A percentile compares a stretch with the other conserved stretches of the same genome.
These are phyloP conservation scores for Komagataella pastoris DNA, from an alignment of 805 yeast species.

Conservation along the genomic window DNA sequence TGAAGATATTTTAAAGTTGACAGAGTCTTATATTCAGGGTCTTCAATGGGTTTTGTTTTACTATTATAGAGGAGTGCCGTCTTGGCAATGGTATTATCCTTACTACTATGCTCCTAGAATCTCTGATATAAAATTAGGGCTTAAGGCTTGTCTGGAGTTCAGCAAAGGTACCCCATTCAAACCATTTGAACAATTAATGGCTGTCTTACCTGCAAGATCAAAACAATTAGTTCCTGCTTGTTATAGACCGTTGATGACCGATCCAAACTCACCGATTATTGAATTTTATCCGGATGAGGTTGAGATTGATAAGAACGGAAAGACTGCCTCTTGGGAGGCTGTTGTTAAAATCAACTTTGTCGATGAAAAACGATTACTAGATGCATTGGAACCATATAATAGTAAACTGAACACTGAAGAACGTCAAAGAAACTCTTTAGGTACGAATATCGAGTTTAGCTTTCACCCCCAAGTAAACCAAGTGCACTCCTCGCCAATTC, in stretches of 20 bases:
- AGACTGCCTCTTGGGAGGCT: constrained; percentile 96
- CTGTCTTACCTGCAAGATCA: constrained; percentile 92
- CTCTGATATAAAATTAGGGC: constrained; percentile 69
- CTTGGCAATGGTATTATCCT: constrained; percentile 92
- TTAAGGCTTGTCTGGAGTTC: constrained; percentile 49
- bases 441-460: constrained; percentile 51
- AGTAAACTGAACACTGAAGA: constrained; percentile 57
- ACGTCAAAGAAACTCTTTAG: constrained; percentile 58
- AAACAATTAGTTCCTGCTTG: constrained; percentile 62
- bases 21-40: constrained; percentile 84
- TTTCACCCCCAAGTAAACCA: constrained; percentile 66
- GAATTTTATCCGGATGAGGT: constrained; percentile 89
- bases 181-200: constrained; percentile 95
- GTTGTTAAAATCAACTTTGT: constrained; percentile 89
- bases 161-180: constrained; percentile 67
- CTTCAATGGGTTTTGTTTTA: constrained; percentile 93
- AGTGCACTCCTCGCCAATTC: constrained; percentile 62
- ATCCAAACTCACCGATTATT: constrained; percentile 69
- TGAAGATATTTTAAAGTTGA: constrained; percentile 43
- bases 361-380: constrained; percentile 62
- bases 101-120: constrained; percentile 93
- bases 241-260: constrained; percentile 76
- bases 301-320: constrained; percentile 84
- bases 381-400: constrained; percentile 60
- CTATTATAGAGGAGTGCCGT: constrained; percentile 81